Evolutionary conservation across 2,329 filamentous ascomycete genomes (phyloP), one percentile per base, ranked within the genome.

Genomic region (Cytospora piceae): DNA sequence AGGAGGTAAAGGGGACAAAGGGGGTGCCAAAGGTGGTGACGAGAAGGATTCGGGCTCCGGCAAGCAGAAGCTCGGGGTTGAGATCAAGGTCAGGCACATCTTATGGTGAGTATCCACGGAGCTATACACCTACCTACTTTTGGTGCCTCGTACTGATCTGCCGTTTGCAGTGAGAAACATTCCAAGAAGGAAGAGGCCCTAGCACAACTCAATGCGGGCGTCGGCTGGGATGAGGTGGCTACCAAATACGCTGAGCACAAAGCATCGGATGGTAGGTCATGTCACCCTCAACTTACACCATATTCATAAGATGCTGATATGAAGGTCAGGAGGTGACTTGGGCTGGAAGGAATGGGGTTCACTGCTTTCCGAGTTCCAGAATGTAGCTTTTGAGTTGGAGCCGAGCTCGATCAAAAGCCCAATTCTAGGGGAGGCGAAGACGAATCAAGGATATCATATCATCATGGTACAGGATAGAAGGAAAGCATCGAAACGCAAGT

Each of bases 141-240:
- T 9, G 34, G 17, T 20, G 2, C 34, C n/a, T 53, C 34, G 31
- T 57, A 58, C 55, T 31, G 20, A 46, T 34, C 37, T 42, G 37
- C 29, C 6, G 54, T 17, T 37, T 22, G 88, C 79, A 93, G 91
- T 72, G 88, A 89, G 74, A 94, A 94, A 74, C 87, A 92, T 74
- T 78, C 81, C n/a, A 92, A 89, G 76, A 93, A 92, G 74, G 90
- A 93, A 73, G 88, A 92, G 74, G 91, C 91, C 0, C 75, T 93
- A 20, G 84, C 83, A 64, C 90, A 92, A 77, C 77, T 94, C 60
- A 83, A 82, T 49, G 85, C 81, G 4, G 89, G 90, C 1, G 82
- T 82, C 59, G 91, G 90, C 71, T 94, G 93, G 72, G 90, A 93
- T 71, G 87, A 90, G 57, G 90, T 93, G 7, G 91, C 91, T 12